phyloP scores from a whole-genome alignment of 257 asterid species.

The Anisodus acutangulus region DNA sequence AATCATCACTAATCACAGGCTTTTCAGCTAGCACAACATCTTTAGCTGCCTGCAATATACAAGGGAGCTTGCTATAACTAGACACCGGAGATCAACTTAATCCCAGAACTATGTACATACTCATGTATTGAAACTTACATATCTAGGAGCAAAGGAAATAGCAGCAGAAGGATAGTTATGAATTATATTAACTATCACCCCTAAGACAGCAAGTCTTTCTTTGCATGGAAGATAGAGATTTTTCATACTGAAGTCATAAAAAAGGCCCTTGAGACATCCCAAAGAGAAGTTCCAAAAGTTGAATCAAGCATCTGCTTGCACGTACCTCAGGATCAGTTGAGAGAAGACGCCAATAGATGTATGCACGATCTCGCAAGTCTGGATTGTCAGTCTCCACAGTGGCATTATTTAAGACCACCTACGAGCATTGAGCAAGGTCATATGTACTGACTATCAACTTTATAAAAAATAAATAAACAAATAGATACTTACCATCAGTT shows the following conservation, averaged over 20 bases:
- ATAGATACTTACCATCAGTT: not conserved
- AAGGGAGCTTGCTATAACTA: slow-evolving; percentile 28
- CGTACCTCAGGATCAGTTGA: slow-evolving; percentile 98
- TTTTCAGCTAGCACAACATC: slow-evolving; percentile 98
- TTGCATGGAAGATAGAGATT: not conserved
- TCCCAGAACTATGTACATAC: not conserved
- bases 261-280: not conserved
- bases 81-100: slow-evolving; percentile 12
- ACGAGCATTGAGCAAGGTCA: slow-evolving; percentile 37
- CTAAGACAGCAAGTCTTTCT: slow-evolving; percentile 3
- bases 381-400: slow-evolving; percentile 99
- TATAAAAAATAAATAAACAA: not conserved
- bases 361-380: slow-evolving; percentile 98
- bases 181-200: slow-evolving; percentile 11
- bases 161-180: not conserved
- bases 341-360: slow-evolving; percentile 99
- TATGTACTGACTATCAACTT: not conserved
- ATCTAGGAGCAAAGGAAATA: not conserved
- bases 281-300: slow-evolving; percentile 16
- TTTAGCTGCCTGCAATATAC: slow-evolving; percentile 86
- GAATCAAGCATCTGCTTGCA: slow-evolving; percentile 35
- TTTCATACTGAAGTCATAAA: not conserved
- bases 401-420: slow-evolving; percentile 98
- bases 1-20: slow-evolving; percentile 97
- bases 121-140: not conserved